Conservation (phyloP, 768 basidiomycete genomes). For the Podaxis sp. region DNA sequence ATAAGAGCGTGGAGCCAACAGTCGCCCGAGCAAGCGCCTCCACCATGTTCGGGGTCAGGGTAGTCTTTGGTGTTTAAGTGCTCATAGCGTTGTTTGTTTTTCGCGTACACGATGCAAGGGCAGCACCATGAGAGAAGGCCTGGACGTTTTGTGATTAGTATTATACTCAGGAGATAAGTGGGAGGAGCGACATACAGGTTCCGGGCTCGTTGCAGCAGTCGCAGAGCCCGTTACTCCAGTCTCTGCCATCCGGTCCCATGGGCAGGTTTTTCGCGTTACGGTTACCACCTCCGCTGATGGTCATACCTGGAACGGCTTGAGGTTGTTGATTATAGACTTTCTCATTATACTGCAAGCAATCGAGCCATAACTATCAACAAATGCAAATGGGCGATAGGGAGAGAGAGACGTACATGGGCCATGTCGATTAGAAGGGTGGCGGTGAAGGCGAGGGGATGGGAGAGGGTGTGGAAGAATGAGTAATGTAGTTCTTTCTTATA, state of each 20-base stretch:
- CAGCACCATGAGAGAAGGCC: conserved; percentile 37
- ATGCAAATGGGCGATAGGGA: background rate
- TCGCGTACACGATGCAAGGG: conserved; percentile 42
- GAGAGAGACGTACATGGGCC: background rate
- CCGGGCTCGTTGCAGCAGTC: conserved; percentile 31
- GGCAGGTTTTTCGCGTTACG: conserved; percentile 35
- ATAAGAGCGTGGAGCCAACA: conserved; percentile 37
- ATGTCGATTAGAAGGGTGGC: background rate
- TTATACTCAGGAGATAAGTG: background rate
- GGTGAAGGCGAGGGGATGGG: background rate
- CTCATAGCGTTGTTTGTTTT: conserved; percentile 40
- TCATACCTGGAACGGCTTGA: conserved; percentile 23
- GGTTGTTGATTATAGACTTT: conserved; percentile 6
- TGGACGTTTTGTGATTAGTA: conserved; percentile 17
- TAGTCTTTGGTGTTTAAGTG: conserved; percentile 34
- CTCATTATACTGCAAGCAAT: background rate
- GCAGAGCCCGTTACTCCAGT: conserved; percentile 34
- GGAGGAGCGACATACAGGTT: conserved; percentile 27
- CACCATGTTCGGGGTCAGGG: conserved; percentile 39
- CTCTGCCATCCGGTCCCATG: conserved; percentile 33
- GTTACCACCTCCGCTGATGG: conserved; percentile 30
- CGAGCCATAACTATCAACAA: background rate
- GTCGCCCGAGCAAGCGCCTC: conserved; percentile 29
- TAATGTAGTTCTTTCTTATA: background rate
- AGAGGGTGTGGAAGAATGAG: background rate